These are phyloP conservation scores for Carex arenaria DNA, from an alignment of 202 grass and related monocot genomes.

Conservation along the genomic window DNA sequence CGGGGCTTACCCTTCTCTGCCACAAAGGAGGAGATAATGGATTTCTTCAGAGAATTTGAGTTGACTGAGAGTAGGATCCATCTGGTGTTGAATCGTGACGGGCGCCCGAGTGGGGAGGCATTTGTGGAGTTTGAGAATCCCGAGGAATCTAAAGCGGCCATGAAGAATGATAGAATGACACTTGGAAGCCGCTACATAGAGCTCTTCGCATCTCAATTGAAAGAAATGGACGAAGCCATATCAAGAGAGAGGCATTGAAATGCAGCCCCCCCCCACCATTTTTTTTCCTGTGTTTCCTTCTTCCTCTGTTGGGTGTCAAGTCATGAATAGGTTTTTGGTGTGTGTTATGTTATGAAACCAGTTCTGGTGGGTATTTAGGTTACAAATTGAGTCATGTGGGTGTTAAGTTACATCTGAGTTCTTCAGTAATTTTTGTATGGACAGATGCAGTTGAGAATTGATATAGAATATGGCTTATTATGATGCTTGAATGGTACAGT, in stretches of 20 bases:
- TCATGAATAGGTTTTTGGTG: not conserved
- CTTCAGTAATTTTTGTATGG: not conserved
- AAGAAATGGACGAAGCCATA: conserved; percentile 33
- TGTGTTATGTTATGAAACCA: not conserved
- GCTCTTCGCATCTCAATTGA: conserved; percentile 25
- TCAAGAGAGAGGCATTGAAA: not conserved
- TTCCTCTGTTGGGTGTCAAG: not conserved
- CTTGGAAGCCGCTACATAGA: conserved; percentile 40
- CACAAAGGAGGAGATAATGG: conserved; percentile 26
- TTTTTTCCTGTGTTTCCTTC: not conserved
- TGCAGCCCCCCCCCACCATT: not conserved
- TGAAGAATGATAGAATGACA: conserved; percentile 47
- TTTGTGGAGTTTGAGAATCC: conserved; percentile 31
- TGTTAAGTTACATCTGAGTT: not conserved
- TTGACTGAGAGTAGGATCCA: conserved; percentile 21
- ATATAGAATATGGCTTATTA: not conserved
- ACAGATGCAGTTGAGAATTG: not conserved
- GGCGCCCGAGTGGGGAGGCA: conserved; percentile 34
- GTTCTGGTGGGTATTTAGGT: not conserved
- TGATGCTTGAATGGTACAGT: not conserved
- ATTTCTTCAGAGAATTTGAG: conserved; percentile 38
- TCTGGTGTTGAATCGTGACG: conserved; percentile 26
- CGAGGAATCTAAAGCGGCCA: conserved; percentile 29
- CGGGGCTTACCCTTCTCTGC: conserved; percentile 42
- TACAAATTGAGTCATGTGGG: not conserved